phyloP scores from a whole-genome alignment of 2,329 filamentous ascomycete genomes.

The Colletotrichum chlorophyti region DNA sequence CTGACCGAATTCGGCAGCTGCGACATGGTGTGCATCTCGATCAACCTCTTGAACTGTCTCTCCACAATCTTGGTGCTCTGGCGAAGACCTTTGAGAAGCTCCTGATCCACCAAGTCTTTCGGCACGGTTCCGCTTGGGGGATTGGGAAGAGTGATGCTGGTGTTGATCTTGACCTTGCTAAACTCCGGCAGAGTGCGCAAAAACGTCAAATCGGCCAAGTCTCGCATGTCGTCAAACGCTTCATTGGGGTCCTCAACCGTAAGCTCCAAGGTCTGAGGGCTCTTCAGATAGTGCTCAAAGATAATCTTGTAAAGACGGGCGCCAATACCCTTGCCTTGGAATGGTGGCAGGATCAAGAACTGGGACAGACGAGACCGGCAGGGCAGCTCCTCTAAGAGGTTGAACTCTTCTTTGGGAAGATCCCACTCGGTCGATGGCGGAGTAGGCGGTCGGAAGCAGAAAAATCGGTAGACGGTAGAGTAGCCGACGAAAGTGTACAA shows the following conservation, averaged over 20 bases:
- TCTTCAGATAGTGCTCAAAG: slow-evolving; percentile 71
- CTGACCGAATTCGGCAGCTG: slow-evolving; percentile 63
- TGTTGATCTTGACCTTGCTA: slow-evolving; percentile 61
- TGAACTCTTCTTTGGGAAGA: slow-evolving; percentile 51
- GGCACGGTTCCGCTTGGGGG: slow-evolving; percentile 48
- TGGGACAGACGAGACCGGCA: slow-evolving; percentile 89
- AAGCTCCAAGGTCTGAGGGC: slow-evolving; percentile 77
- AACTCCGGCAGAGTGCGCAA: slow-evolving; percentile 68
- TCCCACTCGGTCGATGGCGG: slow-evolving; percentile 53
- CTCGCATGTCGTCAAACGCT: slow-evolving; percentile 80
- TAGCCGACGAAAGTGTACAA: slow-evolving; percentile 89
- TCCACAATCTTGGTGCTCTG: slow-evolving; percentile 73
- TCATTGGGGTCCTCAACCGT: slow-evolving; percentile 95
- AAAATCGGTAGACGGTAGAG: slow-evolving; percentile 89
- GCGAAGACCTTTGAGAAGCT: slow-evolving; percentile 63
- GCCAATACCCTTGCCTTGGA: slow-evolving; percentile 82
- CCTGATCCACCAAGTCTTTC: slow-evolving; percentile 62
- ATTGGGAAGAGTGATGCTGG: slow-evolving; percentile 53
- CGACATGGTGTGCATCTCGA: slow-evolving; percentile 78
- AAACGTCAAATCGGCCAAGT: slow-evolving; percentile 74
- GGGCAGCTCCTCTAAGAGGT: slow-evolving; percentile 67
- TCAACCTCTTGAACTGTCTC: slow-evolving; percentile 76
- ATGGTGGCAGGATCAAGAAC: slow-evolving; percentile 88
- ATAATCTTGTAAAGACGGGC: slow-evolving; percentile 82
- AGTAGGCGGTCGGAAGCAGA: slow-evolving; percentile 62